phyloP scores from a whole-genome alignment of 495 filamentous ascomycete genomes.

The Tuber aestivum region DNA sequence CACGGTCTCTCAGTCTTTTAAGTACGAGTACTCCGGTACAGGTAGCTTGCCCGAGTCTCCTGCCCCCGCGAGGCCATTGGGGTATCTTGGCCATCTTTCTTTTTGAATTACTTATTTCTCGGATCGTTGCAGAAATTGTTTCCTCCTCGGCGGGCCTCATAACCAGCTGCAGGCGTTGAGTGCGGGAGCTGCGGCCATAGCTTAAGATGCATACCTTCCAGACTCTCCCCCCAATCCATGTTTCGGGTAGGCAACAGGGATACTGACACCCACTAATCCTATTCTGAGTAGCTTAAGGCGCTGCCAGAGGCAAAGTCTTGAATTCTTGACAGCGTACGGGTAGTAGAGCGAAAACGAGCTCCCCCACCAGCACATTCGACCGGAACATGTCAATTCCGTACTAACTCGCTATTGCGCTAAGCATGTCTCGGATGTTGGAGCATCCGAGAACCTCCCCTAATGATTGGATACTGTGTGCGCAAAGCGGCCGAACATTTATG shows the following conservation, averaged over 20 bases:
- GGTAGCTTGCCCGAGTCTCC: neutral
- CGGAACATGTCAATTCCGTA: neutral
- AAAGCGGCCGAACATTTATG: no score
- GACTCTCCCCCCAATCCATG: neutral
- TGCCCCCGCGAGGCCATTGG: neutral
- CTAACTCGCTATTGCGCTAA: neutral
- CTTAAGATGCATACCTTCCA: neutral
- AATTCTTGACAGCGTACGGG: neutral
- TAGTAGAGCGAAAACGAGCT: neutral
- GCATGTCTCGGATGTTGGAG: neutral
- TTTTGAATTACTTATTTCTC: neutral
- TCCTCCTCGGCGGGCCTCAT: neutral
- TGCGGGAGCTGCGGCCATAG: neutral
- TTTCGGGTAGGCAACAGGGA: neutral
- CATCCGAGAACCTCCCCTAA: neutral
- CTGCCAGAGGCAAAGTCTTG: neutral
- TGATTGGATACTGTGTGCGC: neutral
- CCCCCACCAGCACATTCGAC: neutral
- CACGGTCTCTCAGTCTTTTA: neutral
- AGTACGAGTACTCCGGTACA: no score
- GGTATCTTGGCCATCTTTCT: neutral
- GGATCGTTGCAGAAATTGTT: neutral
- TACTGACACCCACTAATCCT: neutral
- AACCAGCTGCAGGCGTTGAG: neutral
- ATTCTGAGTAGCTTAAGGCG: neutral